Conservation (phyloP, 345 rosid species). For the Arabis hirsuta region DNA sequence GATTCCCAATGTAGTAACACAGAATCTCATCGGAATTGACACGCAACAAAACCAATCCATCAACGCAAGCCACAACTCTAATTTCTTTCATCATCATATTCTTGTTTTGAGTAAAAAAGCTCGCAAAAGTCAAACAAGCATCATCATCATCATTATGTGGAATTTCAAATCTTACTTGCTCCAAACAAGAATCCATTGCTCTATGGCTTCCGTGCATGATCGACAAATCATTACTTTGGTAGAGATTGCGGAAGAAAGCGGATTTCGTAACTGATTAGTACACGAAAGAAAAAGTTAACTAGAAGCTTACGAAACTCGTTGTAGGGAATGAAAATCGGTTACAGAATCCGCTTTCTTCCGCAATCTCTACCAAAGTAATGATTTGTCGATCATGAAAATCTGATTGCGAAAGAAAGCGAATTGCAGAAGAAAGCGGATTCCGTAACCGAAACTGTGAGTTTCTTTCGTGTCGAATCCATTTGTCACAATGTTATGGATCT, state of each 20-base stretch:
- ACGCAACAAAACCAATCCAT: not conserved
- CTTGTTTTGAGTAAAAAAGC: not conserved
- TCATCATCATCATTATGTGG: not conserved
- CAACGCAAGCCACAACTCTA: not conserved
- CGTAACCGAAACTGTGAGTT: no score
- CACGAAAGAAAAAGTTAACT: no score
- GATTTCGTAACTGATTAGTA: not conserved
- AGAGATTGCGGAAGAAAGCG: no score
- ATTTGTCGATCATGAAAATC: not conserved
- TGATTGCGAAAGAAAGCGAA: no score
- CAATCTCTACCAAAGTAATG: not conserved
- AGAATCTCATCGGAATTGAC: not conserved
- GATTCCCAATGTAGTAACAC: slow-evolving; percentile 6
- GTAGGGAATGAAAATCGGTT: not conserved
- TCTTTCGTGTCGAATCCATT: no score
- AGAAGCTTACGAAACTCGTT: no score
- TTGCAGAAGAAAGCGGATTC: no score
- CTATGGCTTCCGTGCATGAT: not conserved
- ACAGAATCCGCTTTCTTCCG: not conserved
- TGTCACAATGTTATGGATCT: no score
- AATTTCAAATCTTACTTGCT: not conserved
- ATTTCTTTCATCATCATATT: not conserved
- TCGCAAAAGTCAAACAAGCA: not conserved
- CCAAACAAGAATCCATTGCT: not conserved
- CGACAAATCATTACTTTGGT: not conserved